Evolutionary conservation across 148 eudicot species (phyloP).

Genomic region (Chenopodium quinoa): DNA sequence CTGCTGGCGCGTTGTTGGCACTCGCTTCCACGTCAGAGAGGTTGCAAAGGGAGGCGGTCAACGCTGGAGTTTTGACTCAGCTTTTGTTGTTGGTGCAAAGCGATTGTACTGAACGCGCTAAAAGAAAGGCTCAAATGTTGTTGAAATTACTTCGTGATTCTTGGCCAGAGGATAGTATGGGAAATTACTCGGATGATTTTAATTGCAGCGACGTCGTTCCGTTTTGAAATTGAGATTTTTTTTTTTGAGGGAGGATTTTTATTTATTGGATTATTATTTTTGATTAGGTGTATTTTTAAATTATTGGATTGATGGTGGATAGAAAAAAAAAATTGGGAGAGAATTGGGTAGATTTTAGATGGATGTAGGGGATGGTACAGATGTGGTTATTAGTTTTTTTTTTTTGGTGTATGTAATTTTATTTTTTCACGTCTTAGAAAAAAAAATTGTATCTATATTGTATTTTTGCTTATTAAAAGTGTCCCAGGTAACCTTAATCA

Average conservation of each 20-base stretch:
- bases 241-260: slow-evolving; percentile 2
- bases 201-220: slow-evolving; percentile 62
- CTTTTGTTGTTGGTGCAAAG: slow-evolving; percentile 71
- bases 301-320: slow-evolving; percentile 2
- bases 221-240: slow-evolving; percentile 31
- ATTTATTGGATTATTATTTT: slow-evolving; percentile 12
- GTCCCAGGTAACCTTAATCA: not conserved
- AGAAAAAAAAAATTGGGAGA: not conserved
- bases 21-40: slow-evolving; percentile 64
- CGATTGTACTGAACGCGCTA: slow-evolving; percentile 79
- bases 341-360: slow-evolving; percentile 3
- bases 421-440: not conserved
- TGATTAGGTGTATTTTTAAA: not conserved
- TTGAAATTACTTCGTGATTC: slow-evolving; percentile 67
- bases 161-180: slow-evolving; percentile 69
- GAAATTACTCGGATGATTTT: slow-evolving; percentile 51
- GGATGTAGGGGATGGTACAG: slow-evolving; percentile 9
- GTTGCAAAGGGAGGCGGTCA: slow-evolving; percentile 64
- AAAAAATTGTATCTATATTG: slow-evolving; percentile 12
- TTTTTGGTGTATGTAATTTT: not conserved
- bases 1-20: slow-evolving; percentile 69
- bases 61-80: slow-evolving; percentile 73
- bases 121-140: slow-evolving; percentile 75
- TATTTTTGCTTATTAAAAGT: not conserved
- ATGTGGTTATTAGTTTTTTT: not conserved